Base-by-base conservation (phyloP, 139 green algal genomes). In the Chlorella vulgaris region DNA sequence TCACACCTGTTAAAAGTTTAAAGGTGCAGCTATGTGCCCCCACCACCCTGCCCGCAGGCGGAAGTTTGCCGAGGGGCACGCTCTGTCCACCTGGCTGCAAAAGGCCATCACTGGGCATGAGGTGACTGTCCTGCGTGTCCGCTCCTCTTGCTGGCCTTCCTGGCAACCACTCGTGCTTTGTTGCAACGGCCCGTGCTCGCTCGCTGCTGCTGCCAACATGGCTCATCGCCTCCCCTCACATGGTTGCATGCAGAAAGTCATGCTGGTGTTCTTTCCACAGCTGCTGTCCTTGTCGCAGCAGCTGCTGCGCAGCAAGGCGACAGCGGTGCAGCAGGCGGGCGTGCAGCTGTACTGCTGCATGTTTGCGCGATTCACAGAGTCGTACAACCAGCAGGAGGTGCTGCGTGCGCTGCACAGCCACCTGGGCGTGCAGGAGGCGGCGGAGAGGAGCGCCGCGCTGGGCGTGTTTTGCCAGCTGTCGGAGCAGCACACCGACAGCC, bases 351-450 rank as follows among this genome's bases (percentile, higher is more conserved):
- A 65, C 61, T 63, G 38, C 69, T 29, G 39, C 18, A 51, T 88
- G 0, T 88, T 88, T 63, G 63, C 50, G 28, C 63, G 74, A 15
- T 87, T 87, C 33, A 55, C 50, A 2, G 47, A 60, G 7, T 29
- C 75, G 18, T 86, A 66, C 70, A 42, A 76, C 74, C 73, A 75
- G 40, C 82, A 83, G 78, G 81, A 89, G 66, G 69, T 89, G 47
- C 76, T 89, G 35, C 69, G 75, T 22, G 76, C 60, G 39, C 62
- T 89, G 83, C 81, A 82, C 31, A 55, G 67, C 51, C 83, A 84
- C 50, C 74, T 88, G 38, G 81, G 81, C 31, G 63, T 67, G 13
- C 39, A 71, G 7, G 63, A 74, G 33, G 33, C 69, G 2, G 47
- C 24, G 4, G 85, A 87, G 61, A 36, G 73, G 7, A 75, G 33